Conservation (phyloP, 2,329 filamentous ascomycete species). For the Coleophoma cylindrospora region DNA sequence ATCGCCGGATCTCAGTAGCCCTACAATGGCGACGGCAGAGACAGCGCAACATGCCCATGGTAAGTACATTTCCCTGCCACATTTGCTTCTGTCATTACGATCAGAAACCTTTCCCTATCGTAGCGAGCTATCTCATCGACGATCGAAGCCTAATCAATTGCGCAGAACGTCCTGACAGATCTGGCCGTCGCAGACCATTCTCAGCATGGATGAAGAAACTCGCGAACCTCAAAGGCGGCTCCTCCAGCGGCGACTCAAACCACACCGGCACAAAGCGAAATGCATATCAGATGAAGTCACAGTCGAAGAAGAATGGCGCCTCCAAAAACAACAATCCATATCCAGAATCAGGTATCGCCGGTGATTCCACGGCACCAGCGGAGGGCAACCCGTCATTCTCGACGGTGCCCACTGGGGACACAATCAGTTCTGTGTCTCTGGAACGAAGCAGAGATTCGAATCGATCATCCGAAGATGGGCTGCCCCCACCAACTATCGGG, state of each 20-base stretch:
- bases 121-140: background rate
- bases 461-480: conserved; percentile 55
- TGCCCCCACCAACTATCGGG: conserved; percentile 54
- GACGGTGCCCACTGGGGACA: conserved; percentile 46
- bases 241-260: conserved; percentile 51
- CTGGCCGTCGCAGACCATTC: conserved; percentile 76
- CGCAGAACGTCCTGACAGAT: conserved; percentile 58
- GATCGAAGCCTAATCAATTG: conserved; percentile 17
- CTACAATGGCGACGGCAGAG: conserved; percentile 33
- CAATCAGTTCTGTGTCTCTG: conserved; percentile 45
- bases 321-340: conserved; percentile 75
- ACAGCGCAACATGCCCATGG: conserved; percentile 36
- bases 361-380: conserved; percentile 21
- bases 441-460: conserved; percentile 55
- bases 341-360: conserved; percentile 67
- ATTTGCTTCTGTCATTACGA: no score
- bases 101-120: no score
- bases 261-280: conserved; percentile 36
- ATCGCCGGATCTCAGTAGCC: background rate
- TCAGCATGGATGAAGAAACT: conserved; percentile 92
- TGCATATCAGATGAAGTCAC: conserved; percentile 33
- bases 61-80: conserved; percentile 19
- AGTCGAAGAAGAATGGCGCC: conserved; percentile 51
- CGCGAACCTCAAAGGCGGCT: conserved; percentile 71
- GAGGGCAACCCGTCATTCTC: conserved; percentile 50